Evolutionary conservation across 2,329 filamentous ascomycete species (phyloP), one percentile per base, ranked within the genome.

Genomic region (Apiospora rasikravindrae): DNA sequence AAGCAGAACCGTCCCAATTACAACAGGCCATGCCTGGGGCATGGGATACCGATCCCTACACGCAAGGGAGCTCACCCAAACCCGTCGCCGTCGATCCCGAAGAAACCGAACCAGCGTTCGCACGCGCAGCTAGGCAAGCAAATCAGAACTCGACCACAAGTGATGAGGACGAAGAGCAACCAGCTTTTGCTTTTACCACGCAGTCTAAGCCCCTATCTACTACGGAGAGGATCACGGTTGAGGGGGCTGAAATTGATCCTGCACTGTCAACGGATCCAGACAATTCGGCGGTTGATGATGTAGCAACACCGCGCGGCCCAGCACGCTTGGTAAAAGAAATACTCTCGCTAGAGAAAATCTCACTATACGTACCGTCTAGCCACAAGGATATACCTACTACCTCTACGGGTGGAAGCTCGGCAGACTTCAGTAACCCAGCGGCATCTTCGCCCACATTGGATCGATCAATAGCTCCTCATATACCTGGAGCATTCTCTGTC

Each of bases 401-500:
- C 8, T 76, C 83, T 4, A 68, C 80, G 22, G 73, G 73, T 61
- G 73, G 69, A 51, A 61, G 75, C 24, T 40, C 45, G 16, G 22
- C 45, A 24, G 29, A 40, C 68, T 51, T 40, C 42, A 68, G 75
- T 66, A 13, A 67, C 19, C n/a, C 67, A 37, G 70, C 72, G 13
- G 2, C 10, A 19, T 69, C 47, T 26, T 66, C 37, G 14, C 26
- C 70, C 44, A 61, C 69, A 67, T 57, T 79, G 14, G 74, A 73
- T 70, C 74, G 70, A n/a, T 83, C 81, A 42, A 74, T 83, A 14
- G 84, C 84, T n/a, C 85, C 86, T 0, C 84, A 90, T 76, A 78
- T 91, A 3, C 90, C 90, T 1, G 91, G 90, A 0, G 86, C 90
- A 2, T 92, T 92, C 77, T 92, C 90, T 0, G 81, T 88, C 24